These are phyloP conservation scores for Trichothecium roseum DNA, from an alignment of 2,329 filamentous ascomycete species.

Conservation along the genomic window DNA sequence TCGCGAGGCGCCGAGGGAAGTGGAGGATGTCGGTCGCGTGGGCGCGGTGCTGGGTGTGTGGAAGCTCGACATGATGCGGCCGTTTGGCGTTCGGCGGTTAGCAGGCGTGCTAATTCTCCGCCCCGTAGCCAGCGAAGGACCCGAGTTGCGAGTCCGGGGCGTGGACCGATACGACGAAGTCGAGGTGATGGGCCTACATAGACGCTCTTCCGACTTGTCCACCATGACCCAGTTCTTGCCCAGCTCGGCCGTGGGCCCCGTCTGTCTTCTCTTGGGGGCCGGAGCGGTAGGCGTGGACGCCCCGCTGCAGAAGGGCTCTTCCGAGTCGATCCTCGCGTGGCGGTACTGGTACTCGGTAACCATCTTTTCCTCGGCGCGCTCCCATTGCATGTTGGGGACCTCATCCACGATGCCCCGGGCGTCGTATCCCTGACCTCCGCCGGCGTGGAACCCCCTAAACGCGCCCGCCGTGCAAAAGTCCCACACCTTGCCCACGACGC, in stretches of 20 bases:
- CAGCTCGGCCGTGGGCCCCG: constrained; percentile 44
- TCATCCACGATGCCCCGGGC: constrained; percentile 25
- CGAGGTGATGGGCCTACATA: constrained; percentile 12
- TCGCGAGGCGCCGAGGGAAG: no score
- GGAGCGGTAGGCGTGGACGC: constrained; percentile 32
- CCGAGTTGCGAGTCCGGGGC: constrained; percentile 20
- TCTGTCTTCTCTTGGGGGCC: constrained; percentile 43
- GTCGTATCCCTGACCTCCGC: constrained; percentile 64
- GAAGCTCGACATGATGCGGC: no score
- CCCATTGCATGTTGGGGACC: not conserved
- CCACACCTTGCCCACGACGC: constrained; percentile 65
- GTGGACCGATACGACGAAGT: constrained; percentile 12
- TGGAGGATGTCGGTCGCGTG: no score
- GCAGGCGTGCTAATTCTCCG: constrained; percentile 30
- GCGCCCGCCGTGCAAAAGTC: constrained; percentile 68
- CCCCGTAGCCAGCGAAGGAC: constrained; percentile 19
- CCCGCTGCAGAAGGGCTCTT: constrained; percentile 13
- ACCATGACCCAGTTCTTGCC: constrained; percentile 65
- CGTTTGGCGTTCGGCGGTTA: no score
- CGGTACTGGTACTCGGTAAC: not conserved
- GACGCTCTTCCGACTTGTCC: constrained; percentile 22
- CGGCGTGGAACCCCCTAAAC: constrained; percentile 79
- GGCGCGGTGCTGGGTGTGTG: no score
- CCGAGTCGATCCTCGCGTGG: not conserved
- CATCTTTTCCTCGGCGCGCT: constrained; percentile 2